Conservation (phyloP, 371 early-diverging fungal genomes). For the Syncephalastrum monosporum region DNA sequence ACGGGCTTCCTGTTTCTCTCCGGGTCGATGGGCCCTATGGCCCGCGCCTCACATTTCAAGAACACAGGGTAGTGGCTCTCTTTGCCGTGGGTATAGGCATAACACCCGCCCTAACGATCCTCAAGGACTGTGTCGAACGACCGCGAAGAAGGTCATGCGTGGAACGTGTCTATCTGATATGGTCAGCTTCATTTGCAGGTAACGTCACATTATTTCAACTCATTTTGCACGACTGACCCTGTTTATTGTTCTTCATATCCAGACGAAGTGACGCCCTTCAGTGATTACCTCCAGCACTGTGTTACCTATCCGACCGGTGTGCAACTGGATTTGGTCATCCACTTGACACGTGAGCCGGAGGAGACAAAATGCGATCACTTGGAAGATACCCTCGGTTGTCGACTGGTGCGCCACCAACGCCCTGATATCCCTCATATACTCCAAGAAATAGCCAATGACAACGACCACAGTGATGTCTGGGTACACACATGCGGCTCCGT, state of each 20-base stretch:
- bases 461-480: slow-evolving; percentile 17
- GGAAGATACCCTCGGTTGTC: slow-evolving; percentile 11
- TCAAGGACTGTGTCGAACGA: slow-evolving; percentile 38
- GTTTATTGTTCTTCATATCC: neutral
- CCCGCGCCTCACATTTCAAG: slow-evolving; percentile 33
- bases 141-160: slow-evolving; percentile 22
- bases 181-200: slow-evolving; percentile 10
- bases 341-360: slow-evolving; percentile 31
- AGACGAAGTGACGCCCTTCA: slow-evolving; percentile 11
- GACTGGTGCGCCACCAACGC: slow-evolving; percentile 14
- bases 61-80: slow-evolving; percentile 28
- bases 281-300: neutral
- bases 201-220: neutral
- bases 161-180: slow-evolving; percentile 4
- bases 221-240: neutral
- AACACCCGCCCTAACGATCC: slow-evolving; percentile 39
- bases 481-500: slow-evolving; percentile 37
- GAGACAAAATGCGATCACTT: slow-evolving; percentile 9
- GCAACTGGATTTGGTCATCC: slow-evolving; percentile 23
- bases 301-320: slow-evolving; percentile 2
- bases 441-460: slow-evolving; percentile 19
- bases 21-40: slow-evolving; percentile 46
- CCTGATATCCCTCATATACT: slow-evolving; percentile 22
- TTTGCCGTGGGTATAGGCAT: slow-evolving; percentile 44
- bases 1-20: slow-evolving; percentile 16